phyloP scores from a whole-genome alignment of 768 basidiomycete species.

The Lepiota subincarnata region DNA sequence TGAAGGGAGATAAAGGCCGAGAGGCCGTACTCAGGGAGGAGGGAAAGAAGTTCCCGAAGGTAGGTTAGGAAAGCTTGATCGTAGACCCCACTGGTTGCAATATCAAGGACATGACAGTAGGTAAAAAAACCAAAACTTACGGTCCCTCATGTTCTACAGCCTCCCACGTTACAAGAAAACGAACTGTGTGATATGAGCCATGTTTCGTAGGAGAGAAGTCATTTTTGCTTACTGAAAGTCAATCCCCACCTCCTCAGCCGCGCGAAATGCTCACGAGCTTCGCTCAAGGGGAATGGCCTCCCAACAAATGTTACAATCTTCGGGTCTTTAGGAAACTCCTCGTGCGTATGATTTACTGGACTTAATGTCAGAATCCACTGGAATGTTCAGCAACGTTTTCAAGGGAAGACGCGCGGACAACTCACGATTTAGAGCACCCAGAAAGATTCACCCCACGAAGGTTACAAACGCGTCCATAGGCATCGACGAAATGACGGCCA shows the following conservation, averaged over 20 bases:
- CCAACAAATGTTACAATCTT: constrained; percentile 79
- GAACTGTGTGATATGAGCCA: constrained; percentile 41
- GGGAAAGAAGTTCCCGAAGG: constrained; percentile 59
- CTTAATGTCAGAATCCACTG: constrained; percentile 29
- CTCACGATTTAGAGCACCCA: constrained; percentile 79
- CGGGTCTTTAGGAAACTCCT: constrained; percentile 62
- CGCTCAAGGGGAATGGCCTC: constrained; percentile 84
- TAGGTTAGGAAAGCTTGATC: constrained; percentile 83
- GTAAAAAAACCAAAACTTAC: constrained; percentile 44
- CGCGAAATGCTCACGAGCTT: constrained; percentile 82
- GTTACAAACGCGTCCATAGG: constrained; percentile 72
- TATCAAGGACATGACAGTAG: constrained; percentile 1
- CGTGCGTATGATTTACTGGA: constrained; percentile 64
- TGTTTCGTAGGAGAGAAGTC: not conserved
- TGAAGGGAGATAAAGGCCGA: constrained; percentile 78
- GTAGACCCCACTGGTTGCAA: constrained; percentile 62
- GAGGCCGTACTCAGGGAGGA: constrained; percentile 71
- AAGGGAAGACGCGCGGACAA: constrained; percentile 11
- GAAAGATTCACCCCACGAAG: constrained; percentile 85
- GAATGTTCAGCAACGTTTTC: constrained; percentile 9
- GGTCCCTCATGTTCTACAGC: constrained; percentile 91
- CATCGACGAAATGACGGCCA: constrained; percentile 82
- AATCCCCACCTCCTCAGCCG: constrained; percentile 84
- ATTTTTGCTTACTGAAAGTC: constrained; percentile 66
- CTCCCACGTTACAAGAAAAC: constrained; percentile 96